Conservation (phyloP, 306 rosid species). For the Cicer yamashitae region DNA sequence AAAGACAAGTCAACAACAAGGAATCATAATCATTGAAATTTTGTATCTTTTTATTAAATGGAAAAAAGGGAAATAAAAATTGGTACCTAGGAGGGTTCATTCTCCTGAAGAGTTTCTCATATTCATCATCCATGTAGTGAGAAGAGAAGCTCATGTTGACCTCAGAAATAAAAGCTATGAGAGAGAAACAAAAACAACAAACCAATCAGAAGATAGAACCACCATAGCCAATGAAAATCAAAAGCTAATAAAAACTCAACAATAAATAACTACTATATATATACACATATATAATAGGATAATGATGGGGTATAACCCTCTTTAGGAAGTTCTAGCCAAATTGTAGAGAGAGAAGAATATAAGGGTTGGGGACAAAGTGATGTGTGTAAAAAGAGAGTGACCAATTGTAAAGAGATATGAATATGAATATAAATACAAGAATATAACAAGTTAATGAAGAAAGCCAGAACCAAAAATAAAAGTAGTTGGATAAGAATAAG, state of each 20-base stretch:
- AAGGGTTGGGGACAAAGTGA: conserved; percentile 37
- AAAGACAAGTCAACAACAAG: conserved; percentile 38
- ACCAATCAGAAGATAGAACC: conserved; percentile 57
- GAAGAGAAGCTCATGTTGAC: conserved; percentile 76
- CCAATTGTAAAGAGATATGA: conserved; percentile 48
- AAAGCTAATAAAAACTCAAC: conserved; percentile 39
- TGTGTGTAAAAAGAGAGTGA: conserved; percentile 42
- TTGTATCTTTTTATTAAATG: conserved; percentile 34
- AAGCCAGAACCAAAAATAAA: conserved; percentile 46
- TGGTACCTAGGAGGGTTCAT: conserved; percentile 87
- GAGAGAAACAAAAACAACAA: conserved; percentile 44
- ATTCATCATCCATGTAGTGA: conserved; percentile 84
- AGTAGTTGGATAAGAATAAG: conserved; percentile 39
- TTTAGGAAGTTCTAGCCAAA: conserved; percentile 26
- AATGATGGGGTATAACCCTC: conserved; percentile 39
- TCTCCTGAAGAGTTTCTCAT: conserved; percentile 84
- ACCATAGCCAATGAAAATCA: conserved; percentile 52
- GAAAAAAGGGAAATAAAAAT: conserved; percentile 12
- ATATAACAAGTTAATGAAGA: conserved; percentile 48
- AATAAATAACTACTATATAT: background rate
- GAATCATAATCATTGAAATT: conserved; percentile 45
- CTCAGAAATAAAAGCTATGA: conserved; percentile 65
- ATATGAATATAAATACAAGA: conserved; percentile 40
- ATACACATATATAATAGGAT: background rate
- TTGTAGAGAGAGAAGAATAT: conserved; percentile 14